Conservation (phyloP, 495 filamentous ascomycete species). For the Neurospora terricola region DNA sequence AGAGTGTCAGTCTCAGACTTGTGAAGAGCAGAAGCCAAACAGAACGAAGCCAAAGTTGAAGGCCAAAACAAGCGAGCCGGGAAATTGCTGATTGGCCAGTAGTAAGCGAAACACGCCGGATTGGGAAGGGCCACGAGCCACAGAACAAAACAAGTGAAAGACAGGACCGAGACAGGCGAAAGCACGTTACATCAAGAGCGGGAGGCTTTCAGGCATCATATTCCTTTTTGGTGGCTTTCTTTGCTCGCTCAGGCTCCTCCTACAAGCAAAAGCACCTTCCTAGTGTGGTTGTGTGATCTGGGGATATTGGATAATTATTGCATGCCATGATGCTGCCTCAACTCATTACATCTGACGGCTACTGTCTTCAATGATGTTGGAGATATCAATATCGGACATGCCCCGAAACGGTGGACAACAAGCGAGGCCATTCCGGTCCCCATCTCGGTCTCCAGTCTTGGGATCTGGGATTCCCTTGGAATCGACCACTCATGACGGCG, state of each 20-base stretch:
- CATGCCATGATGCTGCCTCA: background rate
- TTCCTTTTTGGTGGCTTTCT: background rate
- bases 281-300: background rate
- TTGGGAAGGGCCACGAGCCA: background rate
- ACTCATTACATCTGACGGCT: background rate
- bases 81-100: slow-evolving; percentile 34
- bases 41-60: slow-evolving; percentile 7
- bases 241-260: background rate
- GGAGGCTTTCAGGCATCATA: background rate
- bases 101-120: slow-evolving; percentile 30
- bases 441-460: background rate
- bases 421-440: background rate
- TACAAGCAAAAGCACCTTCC: background rate
- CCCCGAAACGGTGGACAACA: background rate
- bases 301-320: background rate
- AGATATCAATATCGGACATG: background rate
- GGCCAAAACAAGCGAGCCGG: slow-evolving; percentile 32
- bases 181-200: background rate
- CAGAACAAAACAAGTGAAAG: background rate
- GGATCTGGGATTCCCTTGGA: background rate
- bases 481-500: background rate
- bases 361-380: background rate
- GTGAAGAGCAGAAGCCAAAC: too few species aligned
- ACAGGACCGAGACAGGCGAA: background rate
- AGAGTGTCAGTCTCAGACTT: background rate